A percentile compares a stretch with the other conserved stretches of the same genome.
These are phyloP conservation scores for Phalaenopsis hybrid DNA, from an alignment of 116 monocot genomes.

Conservation along the genomic window DNA sequence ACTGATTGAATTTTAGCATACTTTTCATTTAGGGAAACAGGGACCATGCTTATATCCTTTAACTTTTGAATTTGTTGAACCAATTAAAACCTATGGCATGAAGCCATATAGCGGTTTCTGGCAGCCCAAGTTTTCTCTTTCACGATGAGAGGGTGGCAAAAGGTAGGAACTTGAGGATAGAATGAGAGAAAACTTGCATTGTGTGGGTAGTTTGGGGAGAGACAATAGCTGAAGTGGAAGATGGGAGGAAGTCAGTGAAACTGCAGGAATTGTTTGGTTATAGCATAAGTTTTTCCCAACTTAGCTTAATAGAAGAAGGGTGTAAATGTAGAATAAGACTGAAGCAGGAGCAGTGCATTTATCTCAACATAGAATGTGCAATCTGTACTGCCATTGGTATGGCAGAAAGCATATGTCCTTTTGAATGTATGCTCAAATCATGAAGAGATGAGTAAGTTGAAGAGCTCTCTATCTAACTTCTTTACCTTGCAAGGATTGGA, in stretches of 20 bases:
- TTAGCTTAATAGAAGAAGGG: neutral
- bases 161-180: neutral
- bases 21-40: neutral
- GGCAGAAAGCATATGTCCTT: neutral
- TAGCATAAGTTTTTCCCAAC: neutral
- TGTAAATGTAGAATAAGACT: neutral
- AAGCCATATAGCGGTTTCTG: neutral
- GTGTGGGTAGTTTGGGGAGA: neutral
- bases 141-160: neutral
- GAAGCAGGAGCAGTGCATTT: neutral
- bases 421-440: neutral
- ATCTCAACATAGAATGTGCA: neutral
- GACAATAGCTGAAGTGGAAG: neutral
- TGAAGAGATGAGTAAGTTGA: neutral
- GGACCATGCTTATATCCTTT: neutral
- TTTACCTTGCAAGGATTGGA: neutral
- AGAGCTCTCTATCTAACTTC: neutral
- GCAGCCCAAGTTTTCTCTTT: neutral
- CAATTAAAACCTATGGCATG: neutral
- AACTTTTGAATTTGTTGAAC: neutral
- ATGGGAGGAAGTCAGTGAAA: neutral
- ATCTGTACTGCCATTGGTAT: neutral
- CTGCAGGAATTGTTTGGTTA: neutral
- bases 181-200: neutral
- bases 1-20: neutral